A percentile compares a stretch with the other conserved stretches of the same genome.
Conservation (phyloP, 2,329 filamentous ascomycete genomes). For the Ascochyta koolunga region DNA sequence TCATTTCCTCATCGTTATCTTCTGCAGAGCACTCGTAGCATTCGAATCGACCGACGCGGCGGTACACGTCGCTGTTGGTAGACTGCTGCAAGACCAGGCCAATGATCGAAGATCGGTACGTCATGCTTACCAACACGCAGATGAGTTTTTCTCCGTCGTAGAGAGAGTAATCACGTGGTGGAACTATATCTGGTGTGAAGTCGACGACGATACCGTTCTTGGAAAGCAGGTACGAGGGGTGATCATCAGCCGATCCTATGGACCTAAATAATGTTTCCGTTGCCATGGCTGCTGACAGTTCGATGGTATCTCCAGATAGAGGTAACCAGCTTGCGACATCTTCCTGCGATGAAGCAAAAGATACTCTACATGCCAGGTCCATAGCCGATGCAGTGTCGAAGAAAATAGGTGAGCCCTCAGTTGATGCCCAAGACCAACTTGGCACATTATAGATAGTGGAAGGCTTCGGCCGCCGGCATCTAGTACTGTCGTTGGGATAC, state of each 20-base stretch:
- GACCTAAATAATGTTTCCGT: constrained; percentile 36
- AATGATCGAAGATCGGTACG: constrained; percentile 44
- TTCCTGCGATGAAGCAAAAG: constrained; percentile 32
- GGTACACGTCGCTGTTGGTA: constrained; percentile 30
- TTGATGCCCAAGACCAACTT: constrained; percentile 47
- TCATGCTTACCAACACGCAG: constrained; percentile 46
- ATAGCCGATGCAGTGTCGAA: constrained; percentile 46
- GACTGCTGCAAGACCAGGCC: constrained; percentile 39
- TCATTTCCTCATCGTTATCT: constrained; percentile 35
- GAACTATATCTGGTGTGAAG: constrained; percentile 41
- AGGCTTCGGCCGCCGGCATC: constrained; percentile 32
- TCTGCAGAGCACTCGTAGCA: constrained; percentile 44
- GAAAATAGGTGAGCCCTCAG: constrained; percentile 44
- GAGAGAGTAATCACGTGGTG: constrained; percentile 35
- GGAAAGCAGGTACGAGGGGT: constrained; percentile 29
- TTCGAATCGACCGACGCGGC: constrained; percentile 44
- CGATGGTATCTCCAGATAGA: constrained; percentile 34
- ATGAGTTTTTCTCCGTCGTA: constrained; percentile 38
- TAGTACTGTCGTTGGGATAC: constrained; percentile 41
- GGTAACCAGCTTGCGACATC: constrained; percentile 39
- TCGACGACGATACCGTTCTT: constrained; percentile 40
- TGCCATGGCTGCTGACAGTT: constrained; percentile 44
- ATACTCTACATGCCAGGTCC: constrained; percentile 43
- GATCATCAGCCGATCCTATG: constrained; percentile 7
- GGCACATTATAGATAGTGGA: constrained; percentile 31